These are phyloP conservation scores for Boletus tomentosulus DNA, from an alignment of 768 basidiomycete genomes.

Conservation along the genomic window DNA sequence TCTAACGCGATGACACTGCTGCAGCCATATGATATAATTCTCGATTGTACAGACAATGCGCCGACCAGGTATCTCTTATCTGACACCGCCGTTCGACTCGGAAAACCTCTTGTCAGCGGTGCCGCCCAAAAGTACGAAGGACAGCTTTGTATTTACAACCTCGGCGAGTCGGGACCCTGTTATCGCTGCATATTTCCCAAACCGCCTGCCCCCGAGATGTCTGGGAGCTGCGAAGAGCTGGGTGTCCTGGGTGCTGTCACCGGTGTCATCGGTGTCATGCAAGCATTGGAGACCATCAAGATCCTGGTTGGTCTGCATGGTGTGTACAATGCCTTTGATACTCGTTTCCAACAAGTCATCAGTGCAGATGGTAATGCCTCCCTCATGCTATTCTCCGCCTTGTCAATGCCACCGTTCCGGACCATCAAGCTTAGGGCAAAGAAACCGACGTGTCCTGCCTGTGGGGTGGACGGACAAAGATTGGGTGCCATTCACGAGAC, in stretches of 20 bases:
- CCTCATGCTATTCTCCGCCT: slow-evolving; percentile 71
- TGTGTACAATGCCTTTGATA: slow-evolving; percentile 24
- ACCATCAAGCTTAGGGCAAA: slow-evolving; percentile 75
- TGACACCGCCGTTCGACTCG: slow-evolving; percentile 71
- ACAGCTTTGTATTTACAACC: slow-evolving; percentile 74
- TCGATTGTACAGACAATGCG: slow-evolving; percentile 95
- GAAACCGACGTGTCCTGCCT: slow-evolving; percentile 70
- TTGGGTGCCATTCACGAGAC: slow-evolving; percentile 47
- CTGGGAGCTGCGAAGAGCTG: slow-evolving; percentile 81
- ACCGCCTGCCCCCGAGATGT: slow-evolving; percentile 58
- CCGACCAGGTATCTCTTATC: slow-evolving; percentile 91
- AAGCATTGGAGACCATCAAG: slow-evolving; percentile 87
- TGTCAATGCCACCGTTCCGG: slow-evolving; percentile 69
- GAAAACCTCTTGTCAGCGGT: slow-evolving; percentile 86
- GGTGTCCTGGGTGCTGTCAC: slow-evolving; percentile 88
- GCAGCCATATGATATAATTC: slow-evolving; percentile 62
- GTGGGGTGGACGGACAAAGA: slow-evolving; percentile 50
- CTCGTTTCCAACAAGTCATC: neutral
- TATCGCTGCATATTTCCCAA: slow-evolving; percentile 92
- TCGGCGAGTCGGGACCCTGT: slow-evolving; percentile 72
- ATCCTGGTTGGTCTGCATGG: slow-evolving; percentile 66
- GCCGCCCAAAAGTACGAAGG: slow-evolving; percentile 87
- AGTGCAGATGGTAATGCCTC: slow-evolving; percentile 54
- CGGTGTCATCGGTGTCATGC: slow-evolving; percentile 84
- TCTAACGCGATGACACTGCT: slow-evolving; percentile 64